These are phyloP conservation scores for Tieghemiomyces parasiticus DNA, from an alignment of 192 early-diverging fungal species.

Conservation along the genomic window DNA sequence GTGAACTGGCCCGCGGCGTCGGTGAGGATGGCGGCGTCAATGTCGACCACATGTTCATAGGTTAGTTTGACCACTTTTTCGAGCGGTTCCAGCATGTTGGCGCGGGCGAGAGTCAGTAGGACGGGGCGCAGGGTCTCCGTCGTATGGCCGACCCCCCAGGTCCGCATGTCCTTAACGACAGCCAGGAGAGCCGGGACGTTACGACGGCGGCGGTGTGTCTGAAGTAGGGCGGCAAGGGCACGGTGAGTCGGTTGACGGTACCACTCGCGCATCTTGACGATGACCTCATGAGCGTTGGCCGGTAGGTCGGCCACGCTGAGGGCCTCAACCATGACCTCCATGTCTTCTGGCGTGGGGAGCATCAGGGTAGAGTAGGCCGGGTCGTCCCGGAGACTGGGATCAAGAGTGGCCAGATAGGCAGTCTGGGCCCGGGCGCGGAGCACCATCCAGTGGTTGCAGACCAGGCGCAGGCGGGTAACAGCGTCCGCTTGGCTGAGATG, in stretches of 20 bases:
- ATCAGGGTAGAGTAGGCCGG: neutral
- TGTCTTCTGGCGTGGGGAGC: neutral
- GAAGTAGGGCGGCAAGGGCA: neutral
- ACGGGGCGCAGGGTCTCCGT: neutral
- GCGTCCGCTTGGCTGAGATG: neutral
- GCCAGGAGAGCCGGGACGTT: neutral
- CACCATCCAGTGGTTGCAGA: conserved; percentile 1
- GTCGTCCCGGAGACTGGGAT: neutral
- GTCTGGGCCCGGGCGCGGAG: neutral
- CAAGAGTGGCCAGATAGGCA: neutral
- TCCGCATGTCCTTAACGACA: neutral
- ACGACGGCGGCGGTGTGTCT: neutral
- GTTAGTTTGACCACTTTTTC: neutral
- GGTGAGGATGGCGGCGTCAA: neutral
- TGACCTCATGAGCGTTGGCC: neutral
- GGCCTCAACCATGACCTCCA: neutral
- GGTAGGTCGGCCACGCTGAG: neutral
- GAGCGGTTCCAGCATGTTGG: neutral
- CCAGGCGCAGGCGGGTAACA: neutral
- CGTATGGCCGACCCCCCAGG: neutral
- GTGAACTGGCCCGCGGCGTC: neutral
- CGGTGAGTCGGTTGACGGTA: neutral
- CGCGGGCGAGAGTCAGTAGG: neutral
- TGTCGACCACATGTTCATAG: neutral
- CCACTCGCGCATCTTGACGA: neutral